phyloP scores from a whole-genome alignment of 2,329 filamentous ascomycete species.

The Pseudogymnoascus sp. region DNA sequence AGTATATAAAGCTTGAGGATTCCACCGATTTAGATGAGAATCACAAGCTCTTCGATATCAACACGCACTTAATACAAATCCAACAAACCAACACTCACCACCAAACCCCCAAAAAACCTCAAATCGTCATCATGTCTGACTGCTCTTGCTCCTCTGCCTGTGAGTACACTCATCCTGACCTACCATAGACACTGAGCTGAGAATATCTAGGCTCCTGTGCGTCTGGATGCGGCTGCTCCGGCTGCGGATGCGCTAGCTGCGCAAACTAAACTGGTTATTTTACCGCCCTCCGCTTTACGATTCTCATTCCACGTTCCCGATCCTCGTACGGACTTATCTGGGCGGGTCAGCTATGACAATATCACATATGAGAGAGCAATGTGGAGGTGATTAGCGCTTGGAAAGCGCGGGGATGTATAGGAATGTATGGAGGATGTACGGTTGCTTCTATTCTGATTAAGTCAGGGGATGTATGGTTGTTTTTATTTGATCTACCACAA shows the following conservation, averaged over 20 bases:
- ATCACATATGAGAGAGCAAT: not conserved
- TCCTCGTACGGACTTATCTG: not conserved
- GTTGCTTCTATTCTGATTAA: not conserved
- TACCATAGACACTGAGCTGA: not conserved
- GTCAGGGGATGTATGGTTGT: not conserved
- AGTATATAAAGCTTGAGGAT: not conserved
- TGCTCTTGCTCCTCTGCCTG: not conserved
- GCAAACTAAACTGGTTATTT: not conserved
- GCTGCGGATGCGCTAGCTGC: not conserved
- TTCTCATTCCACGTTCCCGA: not conserved
- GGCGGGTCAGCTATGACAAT: not conserved
- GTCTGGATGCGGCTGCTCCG: not conserved
- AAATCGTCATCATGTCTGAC: not conserved
- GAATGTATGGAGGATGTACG: not conserved
- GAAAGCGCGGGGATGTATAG: not conserved
- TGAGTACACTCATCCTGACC: not conserved
- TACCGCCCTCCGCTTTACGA: not conserved
- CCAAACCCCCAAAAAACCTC: not conserved
- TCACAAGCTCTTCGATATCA: not conserved
- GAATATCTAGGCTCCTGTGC: not conserved
- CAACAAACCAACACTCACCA: slow-evolving; percentile 1
- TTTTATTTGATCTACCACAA: slow-evolving; percentile 1
- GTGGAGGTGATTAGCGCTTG: not conserved
- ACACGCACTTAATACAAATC: slow-evolving; percentile 1
- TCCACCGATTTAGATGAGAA: not conserved